Base-by-base conservation (phyloP, 108 stramenopile species). In the Skeletonema costatum region DNA sequence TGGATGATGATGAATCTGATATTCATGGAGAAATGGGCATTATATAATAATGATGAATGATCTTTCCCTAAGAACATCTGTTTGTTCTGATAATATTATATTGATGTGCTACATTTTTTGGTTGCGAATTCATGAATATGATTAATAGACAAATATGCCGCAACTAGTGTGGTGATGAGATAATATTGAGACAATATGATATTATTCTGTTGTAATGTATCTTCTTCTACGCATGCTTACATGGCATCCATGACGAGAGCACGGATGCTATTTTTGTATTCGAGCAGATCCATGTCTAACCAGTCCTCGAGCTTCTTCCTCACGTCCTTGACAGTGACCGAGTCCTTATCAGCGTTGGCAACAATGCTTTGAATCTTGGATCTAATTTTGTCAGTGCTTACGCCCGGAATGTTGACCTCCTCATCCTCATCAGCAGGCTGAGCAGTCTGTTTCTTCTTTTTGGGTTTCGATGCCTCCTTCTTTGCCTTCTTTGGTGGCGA, bases 211-310 rank as follows among this genome's bases (percentile, higher is more conserved):
- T 46, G 44, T 46, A 46, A n/a, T 46, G 16, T 46, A 46, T 46
- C 44, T 4, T 46, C 44, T 4, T 46, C 5, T 46, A n/a, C 44
- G 44, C 44, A 16, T 46, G 14, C 16, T 68, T 72, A 82, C 75
- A 82, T 76, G n/a, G 42, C 81, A 11, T 82, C 66, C 81, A 82
- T 82, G 50, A 82, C 81, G n/a, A 82, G 63, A 8, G 75, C 9
- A 58, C 81, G 75, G 41, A 82, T 64, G 64, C 66, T 75, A 68
- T 82, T 71, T 31, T 76, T 82, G 71, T 82, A 51, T 13, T 72
- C 35, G 0, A 56, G 14, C n/a, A 82, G 75, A 62, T 82, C 81
- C 30, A 71, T 73, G 46, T 82, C 81, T 5, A 82, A 66, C 81
- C 81, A 82, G 6, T 82, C 71, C 50, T 82, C 81, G 10, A 82